Evolutionary conservation across 2,329 filamentous ascomycete species (phyloP), one percentile per base, ranked within the genome.

Genomic region (Celoporthe dispersa): DNA sequence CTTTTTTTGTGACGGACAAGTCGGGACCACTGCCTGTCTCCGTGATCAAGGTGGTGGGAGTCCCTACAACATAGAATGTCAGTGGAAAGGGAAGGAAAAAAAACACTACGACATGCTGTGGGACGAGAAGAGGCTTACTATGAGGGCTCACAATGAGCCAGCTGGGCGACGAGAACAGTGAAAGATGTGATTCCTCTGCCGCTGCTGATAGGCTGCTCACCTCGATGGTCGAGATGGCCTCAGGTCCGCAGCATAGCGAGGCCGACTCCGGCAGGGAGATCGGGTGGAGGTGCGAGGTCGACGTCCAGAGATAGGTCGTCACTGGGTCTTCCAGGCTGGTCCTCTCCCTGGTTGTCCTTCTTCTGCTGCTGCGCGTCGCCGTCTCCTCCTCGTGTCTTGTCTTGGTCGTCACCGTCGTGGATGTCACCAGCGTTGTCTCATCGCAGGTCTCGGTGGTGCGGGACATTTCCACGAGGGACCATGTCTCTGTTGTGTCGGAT

Each of bases 141-240:
- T 31, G 33, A 60, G 64, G 51, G 35, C 64, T 66, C 16, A 31
- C 35, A 33, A 66, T 60, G 16, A 66, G 64, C 64, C 64, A 66
- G 35, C 51, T 66, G 1, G 53, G 64, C 9, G 33, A 41, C n/a
- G 64, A 41, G 33, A 66, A 66, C 8, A 37, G 9, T 5, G 41
- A 53, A 11, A 11, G 16, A 14, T 31, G n/a, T 16, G 44, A n/a
- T 11, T n/a, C 6, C 44, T 48, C 44, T 7, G 19, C 22, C 44
- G 44, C 6, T 22, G 53, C 31, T 7, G 35, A 25, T 7, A 37
- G 22, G 16, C 14, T 48, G 64, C 35, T 48, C n/a, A 39, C 31
- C 64, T 60, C 51, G 35, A 66, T 44, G 1, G 51, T 66, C n/a
- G 55, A 60, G n/a, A 44, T 44, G 25, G 51, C 35, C 64, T 31